These are phyloP conservation scores for Micromonas commoda DNA, from an alignment of 139 green algal genomes.

Conservation along the genomic window DNA sequence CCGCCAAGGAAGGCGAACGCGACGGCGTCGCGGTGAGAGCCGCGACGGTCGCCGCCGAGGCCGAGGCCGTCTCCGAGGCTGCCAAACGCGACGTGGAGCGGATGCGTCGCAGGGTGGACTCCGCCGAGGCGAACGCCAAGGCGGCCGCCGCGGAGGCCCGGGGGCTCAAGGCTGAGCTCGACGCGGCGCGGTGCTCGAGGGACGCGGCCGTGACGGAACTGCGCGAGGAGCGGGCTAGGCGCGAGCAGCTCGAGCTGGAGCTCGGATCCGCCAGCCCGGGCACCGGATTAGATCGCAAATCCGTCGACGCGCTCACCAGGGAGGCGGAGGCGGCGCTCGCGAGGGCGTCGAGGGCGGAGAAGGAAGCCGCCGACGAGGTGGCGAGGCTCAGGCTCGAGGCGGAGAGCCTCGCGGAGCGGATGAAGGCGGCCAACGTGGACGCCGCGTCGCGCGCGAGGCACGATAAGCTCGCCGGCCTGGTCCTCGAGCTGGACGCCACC, in stretches of 20 bases:
- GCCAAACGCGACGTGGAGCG: not conserved
- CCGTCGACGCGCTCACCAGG: not conserved
- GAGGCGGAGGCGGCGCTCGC: not conserved
- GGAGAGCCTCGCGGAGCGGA: not conserved
- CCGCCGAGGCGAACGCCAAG: not conserved
- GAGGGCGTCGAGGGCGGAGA: not conserved
- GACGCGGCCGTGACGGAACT: not conserved
- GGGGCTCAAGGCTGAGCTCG: not conserved
- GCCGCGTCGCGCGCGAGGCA: too few species aligned
- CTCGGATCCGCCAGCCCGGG: too few species aligned
- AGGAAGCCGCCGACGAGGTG: not conserved
- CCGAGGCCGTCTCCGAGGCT: not conserved
- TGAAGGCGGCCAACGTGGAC: not conserved
- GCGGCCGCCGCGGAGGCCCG: not conserved
- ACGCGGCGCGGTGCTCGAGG: not conserved
- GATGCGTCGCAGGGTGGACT: not conserved
- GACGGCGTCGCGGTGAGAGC: not conserved
- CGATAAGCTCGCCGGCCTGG: not conserved
- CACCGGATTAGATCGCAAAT: not conserved
- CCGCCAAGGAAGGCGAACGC: not conserved
- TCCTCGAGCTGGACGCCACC: not conserved
- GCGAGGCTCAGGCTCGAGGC: not conserved
- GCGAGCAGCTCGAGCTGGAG: too few species aligned
- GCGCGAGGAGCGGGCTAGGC: not conserved
- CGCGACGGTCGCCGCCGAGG: not conserved